Evolutionary conservation across 1,139 yeast species (phyloP), one percentile per base, ranked within the genome.

Genomic region (Suhomyces coccinellae): DNA sequence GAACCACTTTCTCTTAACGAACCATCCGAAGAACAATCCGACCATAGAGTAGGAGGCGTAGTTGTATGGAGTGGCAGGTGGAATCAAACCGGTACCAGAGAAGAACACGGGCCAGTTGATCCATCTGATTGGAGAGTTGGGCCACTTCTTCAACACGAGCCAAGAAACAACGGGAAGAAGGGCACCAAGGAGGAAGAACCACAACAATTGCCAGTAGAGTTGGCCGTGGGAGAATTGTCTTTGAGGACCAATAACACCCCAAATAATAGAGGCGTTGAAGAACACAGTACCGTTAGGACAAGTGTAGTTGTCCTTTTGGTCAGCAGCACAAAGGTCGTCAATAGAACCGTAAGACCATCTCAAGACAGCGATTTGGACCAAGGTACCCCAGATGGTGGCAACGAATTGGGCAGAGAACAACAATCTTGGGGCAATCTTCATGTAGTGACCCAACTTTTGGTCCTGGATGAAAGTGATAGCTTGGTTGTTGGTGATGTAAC

Each of bases 381-480:
- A 58, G 30, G 69, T 65, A 46, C 74, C 71, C 78, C 78, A 73
- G 36, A 73, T 54, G 38, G 75, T 74, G 52, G 75, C 77, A 52
- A 71, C 53, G 47, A 77, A 59, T 61, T 77, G 82, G 26, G 75
- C 73, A 45, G 65, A 57, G 56, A 78, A 77, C 56, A 71, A 54
- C 57, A 65, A 52, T 45, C 75, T 64, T 40, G 82, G 82, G 17
- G 76, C 70, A 30, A 75, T 63, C 58, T 77, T 78, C 78, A 77
- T 73, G 62, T 78, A 78, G 52, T 77, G 75, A 33, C 81, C 82
- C 56, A 78, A 65, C 56, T 78, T 79, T 73, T 77, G 68, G 61
- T 78, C 82, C 59, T 77, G 79, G 30, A 76, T 75, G 53, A 75
- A 69, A 29, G 75, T 69, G 41, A 77, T 68, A n/a, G 82, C 82